Base-by-base conservation (phyloP, 1,284 basidiomycete species). In the Trichosporon asahii region DNA sequence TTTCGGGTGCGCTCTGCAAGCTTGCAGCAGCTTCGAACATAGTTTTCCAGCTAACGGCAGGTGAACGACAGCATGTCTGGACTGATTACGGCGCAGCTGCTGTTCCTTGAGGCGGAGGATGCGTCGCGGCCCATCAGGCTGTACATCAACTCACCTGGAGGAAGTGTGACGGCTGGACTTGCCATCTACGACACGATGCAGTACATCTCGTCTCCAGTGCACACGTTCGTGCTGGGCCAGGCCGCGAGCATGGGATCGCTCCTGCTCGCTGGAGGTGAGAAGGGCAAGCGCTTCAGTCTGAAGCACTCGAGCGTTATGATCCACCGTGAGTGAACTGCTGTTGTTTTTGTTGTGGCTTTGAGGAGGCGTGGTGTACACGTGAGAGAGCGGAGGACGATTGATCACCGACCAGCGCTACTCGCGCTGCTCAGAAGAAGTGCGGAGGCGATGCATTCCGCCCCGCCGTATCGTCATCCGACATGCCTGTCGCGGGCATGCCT, bases 281-380 rank as follows among this genome's bases (percentile, higher is more conserved):
- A 87, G 74, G 94, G 94, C 23, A 93, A 94, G 82, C 87, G 94
- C 44, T 94, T 93, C 78, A 91, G 91, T 74, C 87, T 97, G 64
- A 93, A 93, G 11, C 92, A 97, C 79, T 90, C 93, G 23, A 93
- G 91, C 78, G 93, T 97, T 76, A 97, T 97, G 94, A 97, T 97
- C 66, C 94, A 97, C 82, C 94, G 94, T 94, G 82, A 81, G 93
- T 37, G 57, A 25, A 53, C 49, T 53, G 2, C 3, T 25, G 31
- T 25, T 44, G 12, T 44, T 44, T 33, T 33, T 9, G 14, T n/a
- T 46, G 44, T n/a, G 44, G n/a, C 44, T 46, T n/a, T 25, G 49
- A 44, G 21, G 49, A 23, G 21, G 49, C 23, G 49, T 23, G 49
- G 21, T 53, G 49, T 7, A 23, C 49, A 53, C 49, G 21, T 23